These are phyloP conservation scores for Pseudocercospora musae DNA, from an alignment of 2,329 filamentous ascomycete species.

Conservation along the genomic window DNA sequence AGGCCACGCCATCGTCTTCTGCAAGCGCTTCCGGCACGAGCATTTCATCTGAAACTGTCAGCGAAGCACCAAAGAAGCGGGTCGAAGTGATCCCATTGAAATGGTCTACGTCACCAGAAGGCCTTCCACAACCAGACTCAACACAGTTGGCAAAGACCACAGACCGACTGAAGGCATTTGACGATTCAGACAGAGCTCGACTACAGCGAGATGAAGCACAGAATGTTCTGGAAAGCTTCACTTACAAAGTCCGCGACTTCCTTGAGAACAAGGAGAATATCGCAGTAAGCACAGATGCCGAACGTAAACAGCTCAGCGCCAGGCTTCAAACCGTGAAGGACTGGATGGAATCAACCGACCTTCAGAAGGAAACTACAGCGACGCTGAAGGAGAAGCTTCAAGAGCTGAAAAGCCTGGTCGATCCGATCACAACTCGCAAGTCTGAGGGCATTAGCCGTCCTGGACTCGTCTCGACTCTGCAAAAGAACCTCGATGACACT, in stretches of 20 bases:
- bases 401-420: slow-evolving; percentile 71
- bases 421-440: slow-evolving; percentile 71
- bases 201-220: slow-evolving; percentile 77
- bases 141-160: slow-evolving; percentile 60
- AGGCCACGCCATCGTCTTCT: slow-evolving; percentile 35
- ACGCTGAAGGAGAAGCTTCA: slow-evolving; percentile 74
- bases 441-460: slow-evolving; percentile 71
- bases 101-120: slow-evolving; percentile 44
- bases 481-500: slow-evolving; percentile 68
- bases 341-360: slow-evolving; percentile 77
- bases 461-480: slow-evolving; percentile 62
- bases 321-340: slow-evolving; percentile 70
- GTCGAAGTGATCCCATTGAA: slow-evolving; percentile 52
- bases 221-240: slow-evolving; percentile 90
- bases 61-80: slow-evolving; percentile 49
- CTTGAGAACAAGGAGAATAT: slow-evolving; percentile 74
- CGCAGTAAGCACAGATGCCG: slow-evolving; percentile 63
- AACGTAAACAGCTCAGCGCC: slow-evolving; percentile 64
- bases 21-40: slow-evolving; percentile 36
- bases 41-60: slow-evolving; percentile 46
- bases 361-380: slow-evolving; percentile 69
- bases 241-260: slow-evolving; percentile 82
- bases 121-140: slow-evolving; percentile 56
- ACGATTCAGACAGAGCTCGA: slow-evolving; percentile 76
- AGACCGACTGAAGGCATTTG: slow-evolving; percentile 73